Percentiles rank a stretch among this genome's conserved stretches.
These are phyloP conservation scores for Mercurialis annua DNA, from an alignment of 345 rosid genomes.

Conservation along the genomic window DNA sequence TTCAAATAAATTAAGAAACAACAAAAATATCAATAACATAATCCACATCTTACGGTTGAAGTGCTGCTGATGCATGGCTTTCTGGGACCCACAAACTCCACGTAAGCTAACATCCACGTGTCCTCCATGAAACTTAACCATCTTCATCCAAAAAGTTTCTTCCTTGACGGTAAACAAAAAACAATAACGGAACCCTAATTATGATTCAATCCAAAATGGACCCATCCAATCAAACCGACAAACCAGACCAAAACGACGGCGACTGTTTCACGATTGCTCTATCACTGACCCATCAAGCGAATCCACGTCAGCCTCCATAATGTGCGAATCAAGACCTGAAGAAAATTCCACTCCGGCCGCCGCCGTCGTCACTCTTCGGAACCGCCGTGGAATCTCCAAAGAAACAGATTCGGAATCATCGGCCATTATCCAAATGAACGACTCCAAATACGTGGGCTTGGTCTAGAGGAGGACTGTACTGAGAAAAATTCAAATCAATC, in stretches of 20 bases:
- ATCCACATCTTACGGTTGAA: not conserved
- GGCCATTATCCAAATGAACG: not conserved
- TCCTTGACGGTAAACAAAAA: too few species aligned
- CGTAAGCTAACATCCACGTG: too few species aligned
- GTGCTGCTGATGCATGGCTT: not conserved
- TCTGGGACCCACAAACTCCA: not conserved
- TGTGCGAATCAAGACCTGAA: conserved; percentile 11
- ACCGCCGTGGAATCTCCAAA: conserved; percentile 25
- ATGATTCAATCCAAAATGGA: conserved; percentile 32
- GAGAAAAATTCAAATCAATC: too few species aligned
- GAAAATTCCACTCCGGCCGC: conserved; percentile 24
- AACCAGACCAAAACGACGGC: conserved; percentile 10
- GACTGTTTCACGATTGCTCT: conserved; percentile 41
- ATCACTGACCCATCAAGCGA: conserved; percentile 26
- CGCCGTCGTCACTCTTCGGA: conserved; percentile 31
- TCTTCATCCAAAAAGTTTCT: too few species aligned
- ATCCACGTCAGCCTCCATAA: conserved; percentile 24
- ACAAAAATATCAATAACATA: too few species aligned
- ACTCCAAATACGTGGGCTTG: too few species aligned
- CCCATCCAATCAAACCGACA: conserved; percentile 3
- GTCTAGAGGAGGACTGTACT: too few species aligned
- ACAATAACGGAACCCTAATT: not conserved
- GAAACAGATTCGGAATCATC: conserved; percentile 14
- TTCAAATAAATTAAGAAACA: too few species aligned
- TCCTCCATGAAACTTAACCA: too few species aligned